Evolutionary conservation across 805 yeast genomes (phyloP), one percentile per base, ranked within the genome.

Genomic region (Nakazawaea ernobii): DNA sequence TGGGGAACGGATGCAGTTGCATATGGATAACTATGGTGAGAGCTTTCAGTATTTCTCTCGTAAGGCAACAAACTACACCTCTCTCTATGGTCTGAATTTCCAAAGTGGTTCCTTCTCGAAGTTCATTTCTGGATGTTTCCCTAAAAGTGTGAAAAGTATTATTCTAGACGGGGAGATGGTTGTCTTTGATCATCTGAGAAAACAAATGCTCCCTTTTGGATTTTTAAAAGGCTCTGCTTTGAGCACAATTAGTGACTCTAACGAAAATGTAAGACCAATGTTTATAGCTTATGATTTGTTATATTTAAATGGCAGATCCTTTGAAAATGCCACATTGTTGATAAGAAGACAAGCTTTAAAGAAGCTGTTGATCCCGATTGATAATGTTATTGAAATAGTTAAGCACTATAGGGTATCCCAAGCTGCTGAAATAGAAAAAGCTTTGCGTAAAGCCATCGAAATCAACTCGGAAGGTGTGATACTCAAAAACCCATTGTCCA

Each of bases 101-200:
- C 64, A 68, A 24, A 59, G 61, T 5, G 89, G 87, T 4, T 39
- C 46, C 4, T 43, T 48, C 14, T 39, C 47, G 10, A 38, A 28
- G 24, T 64, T 57, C 32, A 66, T 77, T 5, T 59, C 61, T 6
- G 60, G 42, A 63, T 53, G 53, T 69, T 66, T 43, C 51, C 43
- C 14, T 39, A 2, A 44, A 3, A 55, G 50, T 4, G 63, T 73
- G 8, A 49, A 59, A 8, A 62, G 53, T 35, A 65, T 74, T 20
- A 71, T 85, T 6, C 58, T 92, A 4, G 99, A 92, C 65, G 97
- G 98, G 0, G 99, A 92, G 63, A 87, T 92, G 92, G 82, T 92
- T 1, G 88, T 95, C 0, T 90, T 80, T 74, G 96, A 91, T 62
- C 77, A 79, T 45, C 68, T 63, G 40, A 65, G 71, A 48, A 60